These are phyloP conservation scores for Sophora flavescens DNA, from an alignment of 306 rosid species.

Conservation along the genomic window DNA sequence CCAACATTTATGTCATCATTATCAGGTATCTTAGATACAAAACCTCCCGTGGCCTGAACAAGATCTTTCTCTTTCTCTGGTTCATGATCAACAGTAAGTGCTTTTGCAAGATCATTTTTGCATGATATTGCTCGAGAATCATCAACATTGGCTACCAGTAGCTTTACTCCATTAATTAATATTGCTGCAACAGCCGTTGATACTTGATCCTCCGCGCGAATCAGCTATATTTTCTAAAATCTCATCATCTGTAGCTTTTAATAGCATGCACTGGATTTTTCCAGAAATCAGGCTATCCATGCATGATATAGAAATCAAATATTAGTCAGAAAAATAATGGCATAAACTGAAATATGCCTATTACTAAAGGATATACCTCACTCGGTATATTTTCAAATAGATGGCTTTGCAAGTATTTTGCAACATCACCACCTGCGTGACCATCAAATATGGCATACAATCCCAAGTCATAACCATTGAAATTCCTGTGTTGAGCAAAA, in stretches of 20 bases:
- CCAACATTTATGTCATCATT: slow-evolving; percentile 21
- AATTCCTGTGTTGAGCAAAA: slow-evolving; percentile 54
- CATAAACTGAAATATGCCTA: neutral
- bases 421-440: slow-evolving; percentile 64
- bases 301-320: slow-evolving; percentile 40
- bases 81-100: slow-evolving; percentile 64
- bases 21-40: slow-evolving; percentile 58
- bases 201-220: slow-evolving; percentile 70
- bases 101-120: slow-evolving; percentile 55
- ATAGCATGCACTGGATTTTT: slow-evolving; percentile 60
- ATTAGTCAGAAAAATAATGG: slow-evolving; percentile 2
- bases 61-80: slow-evolving; percentile 60
- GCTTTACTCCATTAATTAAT: slow-evolving; percentile 58
- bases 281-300: slow-evolving; percentile 67
- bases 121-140: slow-evolving; percentile 68
- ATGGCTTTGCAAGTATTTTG: slow-evolving; percentile 66
- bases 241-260: slow-evolving; percentile 58
- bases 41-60: slow-evolving; percentile 72
- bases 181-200: slow-evolving; percentile 76
- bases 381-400: slow-evolving; percentile 60
- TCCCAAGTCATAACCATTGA: slow-evolving; percentile 59
- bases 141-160: slow-evolving; percentile 62
- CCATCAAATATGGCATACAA: slow-evolving; percentile 75
- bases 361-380: slow-evolving; percentile 42
- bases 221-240: slow-evolving; percentile 54